Conservation (phyloP, 75 land plant species). For the Cryptomeria japonica region DNA sequence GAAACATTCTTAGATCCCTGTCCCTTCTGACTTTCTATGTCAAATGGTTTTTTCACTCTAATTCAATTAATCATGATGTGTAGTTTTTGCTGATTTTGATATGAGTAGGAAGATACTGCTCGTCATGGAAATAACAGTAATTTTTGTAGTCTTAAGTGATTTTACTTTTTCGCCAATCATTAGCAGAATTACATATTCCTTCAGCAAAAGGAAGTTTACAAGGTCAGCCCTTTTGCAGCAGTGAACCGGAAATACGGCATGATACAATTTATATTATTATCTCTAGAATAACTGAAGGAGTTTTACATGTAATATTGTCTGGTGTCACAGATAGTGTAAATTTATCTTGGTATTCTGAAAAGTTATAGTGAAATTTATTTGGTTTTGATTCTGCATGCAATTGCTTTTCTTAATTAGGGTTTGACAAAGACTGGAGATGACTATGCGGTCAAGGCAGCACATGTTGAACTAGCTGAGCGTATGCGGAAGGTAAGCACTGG, state of each 20-base stretch:
- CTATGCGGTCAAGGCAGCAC: slow-evolving; percentile 96
- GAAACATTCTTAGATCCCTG: background rate
- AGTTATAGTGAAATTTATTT: background rate
- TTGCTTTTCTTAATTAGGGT: slow-evolving; percentile 49
- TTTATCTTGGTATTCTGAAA: background rate
- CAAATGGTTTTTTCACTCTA: background rate
- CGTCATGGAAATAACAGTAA: background rate
- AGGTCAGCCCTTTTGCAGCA: background rate
- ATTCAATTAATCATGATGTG: background rate
- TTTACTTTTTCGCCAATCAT: background rate
- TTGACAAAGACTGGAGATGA: slow-evolving; percentile 95
- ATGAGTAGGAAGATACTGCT: background rate
- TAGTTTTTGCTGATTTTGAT: background rate
- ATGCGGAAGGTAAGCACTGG: slow-evolving; percentile 82
- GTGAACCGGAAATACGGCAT: background rate
- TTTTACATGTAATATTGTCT: background rate
- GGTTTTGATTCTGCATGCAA: background rate
- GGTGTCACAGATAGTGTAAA: background rate
- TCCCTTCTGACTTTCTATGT: background rate
- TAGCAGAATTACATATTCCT: background rate
- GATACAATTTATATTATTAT: background rate
- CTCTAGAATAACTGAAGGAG: background rate
- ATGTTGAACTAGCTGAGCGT: slow-evolving; percentile 98
- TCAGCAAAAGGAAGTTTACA: background rate
- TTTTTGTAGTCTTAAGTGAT: background rate